phyloP scores from a whole-genome alignment of 176 grass and related monocot genomes.

The Juncus inflexus region DNA sequence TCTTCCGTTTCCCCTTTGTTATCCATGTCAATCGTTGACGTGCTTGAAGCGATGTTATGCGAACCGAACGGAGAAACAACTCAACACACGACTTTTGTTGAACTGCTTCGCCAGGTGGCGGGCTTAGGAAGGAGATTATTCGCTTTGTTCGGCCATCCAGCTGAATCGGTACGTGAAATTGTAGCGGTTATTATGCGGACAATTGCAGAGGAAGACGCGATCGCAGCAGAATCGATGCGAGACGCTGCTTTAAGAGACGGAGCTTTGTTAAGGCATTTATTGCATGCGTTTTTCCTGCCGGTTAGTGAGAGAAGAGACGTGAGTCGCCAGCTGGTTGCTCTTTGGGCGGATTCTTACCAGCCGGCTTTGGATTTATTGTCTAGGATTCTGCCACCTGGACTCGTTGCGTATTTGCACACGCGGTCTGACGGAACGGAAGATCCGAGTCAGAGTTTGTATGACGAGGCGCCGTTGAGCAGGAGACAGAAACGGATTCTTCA shows the following conservation, averaged over 20 bases:
- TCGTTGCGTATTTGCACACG: slow-evolving; percentile 98
- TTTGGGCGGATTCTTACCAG: slow-evolving; percentile 99
- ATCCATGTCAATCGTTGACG: slow-evolving; percentile 78
- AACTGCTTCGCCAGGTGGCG: slow-evolving; percentile 91
- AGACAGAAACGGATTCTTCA: slow-evolving; percentile 80
- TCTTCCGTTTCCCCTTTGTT: slow-evolving; percentile 87
- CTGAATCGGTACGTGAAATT: slow-evolving; percentile 93
- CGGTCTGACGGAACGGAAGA: slow-evolving; percentile 66
- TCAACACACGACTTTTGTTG: slow-evolving; percentile 98
- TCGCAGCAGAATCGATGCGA: slow-evolving; percentile 98
- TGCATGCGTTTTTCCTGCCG: slow-evolving; percentile 89
- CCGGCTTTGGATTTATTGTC: slow-evolving; percentile 92
- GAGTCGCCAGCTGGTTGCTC: slow-evolving; percentile 93
- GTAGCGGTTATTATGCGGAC: slow-evolving; percentile 98
- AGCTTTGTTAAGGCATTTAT: slow-evolving; percentile 91
- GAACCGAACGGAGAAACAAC: slow-evolving; percentile 99
- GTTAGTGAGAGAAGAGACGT: slow-evolving; percentile 84
- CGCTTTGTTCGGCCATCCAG: slow-evolving; percentile 93
- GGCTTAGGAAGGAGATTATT: slow-evolving; percentile 86
- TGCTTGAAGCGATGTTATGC: slow-evolving; percentile 99
- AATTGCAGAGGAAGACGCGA: slow-evolving; percentile 98
- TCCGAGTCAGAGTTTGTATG: slow-evolving; percentile 70
- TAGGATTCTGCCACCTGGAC: slow-evolving; percentile 92
- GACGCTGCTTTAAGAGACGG: slow-evolving; percentile 98
- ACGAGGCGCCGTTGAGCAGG: slow-evolving; percentile 77